Evolutionary conservation across 208 protist genomes (phyloP).

Genomic region (Trypanosoma avium): DNA sequence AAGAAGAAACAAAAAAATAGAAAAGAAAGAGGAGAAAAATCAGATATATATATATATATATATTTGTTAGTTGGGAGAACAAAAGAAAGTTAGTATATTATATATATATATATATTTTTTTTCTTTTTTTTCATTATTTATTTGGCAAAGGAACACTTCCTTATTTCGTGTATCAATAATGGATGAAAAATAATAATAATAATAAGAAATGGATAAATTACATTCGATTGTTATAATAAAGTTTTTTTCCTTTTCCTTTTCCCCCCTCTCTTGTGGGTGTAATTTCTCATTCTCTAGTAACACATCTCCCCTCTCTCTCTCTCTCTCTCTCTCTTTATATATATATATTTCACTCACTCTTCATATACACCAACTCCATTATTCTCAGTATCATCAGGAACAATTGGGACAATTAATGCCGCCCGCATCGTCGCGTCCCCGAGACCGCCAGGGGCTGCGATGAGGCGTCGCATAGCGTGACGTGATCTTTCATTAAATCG

Average conservation of each 20-base stretch:
- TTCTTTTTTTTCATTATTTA: too few relatives aligned
- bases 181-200: too few relatives aligned
- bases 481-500: conserved; percentile 25
- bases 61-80: too few relatives aligned
- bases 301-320: not conserved
- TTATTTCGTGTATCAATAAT: too few relatives aligned
- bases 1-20: not conserved
- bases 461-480: conserved; percentile 21
- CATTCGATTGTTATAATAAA: too few relatives aligned
- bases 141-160: too few relatives aligned
- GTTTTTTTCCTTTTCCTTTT: too few relatives aligned
- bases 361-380: not conserved
- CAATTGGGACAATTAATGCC: conserved; percentile 10
- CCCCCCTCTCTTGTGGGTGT: too few relatives aligned
- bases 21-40: conserved; percentile 22
- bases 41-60: not conserved
- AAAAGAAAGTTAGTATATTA: too few relatives aligned
- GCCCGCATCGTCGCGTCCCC: conserved; percentile 19
- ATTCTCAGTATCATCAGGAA: conserved; percentile 4
- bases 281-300: not conserved
- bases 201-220: too few relatives aligned
- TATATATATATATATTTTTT: too few relatives aligned
- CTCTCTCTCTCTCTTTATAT: too few relatives aligned
- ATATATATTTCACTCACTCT: not conserved
- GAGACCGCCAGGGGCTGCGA: conserved; percentile 25